Evolutionary conservation across 2,329 filamentous ascomycete species (phyloP).

Genomic region (Aureobasidium pullulans): DNA sequence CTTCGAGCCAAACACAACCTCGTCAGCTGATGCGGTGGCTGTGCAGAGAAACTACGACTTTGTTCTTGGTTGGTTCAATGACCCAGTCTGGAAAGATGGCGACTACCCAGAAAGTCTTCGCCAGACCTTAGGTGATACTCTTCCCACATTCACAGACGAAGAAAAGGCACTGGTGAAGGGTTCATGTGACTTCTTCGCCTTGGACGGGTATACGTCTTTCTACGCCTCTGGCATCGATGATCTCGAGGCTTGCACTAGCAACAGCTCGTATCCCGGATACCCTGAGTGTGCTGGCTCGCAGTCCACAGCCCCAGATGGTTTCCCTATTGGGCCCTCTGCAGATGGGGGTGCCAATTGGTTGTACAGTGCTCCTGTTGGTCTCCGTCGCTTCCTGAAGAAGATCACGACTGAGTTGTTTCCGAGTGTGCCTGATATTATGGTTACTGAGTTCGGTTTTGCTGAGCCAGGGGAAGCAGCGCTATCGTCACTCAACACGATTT

Average conservation of each 20-base stretch:
- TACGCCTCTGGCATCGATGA: conserved; percentile 45
- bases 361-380: conserved; percentile 28
- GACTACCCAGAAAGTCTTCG: conserved; percentile 37
- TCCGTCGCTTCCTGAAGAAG: conserved; percentile 25
- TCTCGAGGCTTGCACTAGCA: conserved; percentile 31
- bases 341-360: conserved; percentile 29
- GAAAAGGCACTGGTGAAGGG: conserved; percentile 14
- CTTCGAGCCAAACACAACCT: conserved; percentile 29
- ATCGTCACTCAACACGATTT: conserved; percentile 27
- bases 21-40: conserved; percentile 25
- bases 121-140: conserved; percentile 26
- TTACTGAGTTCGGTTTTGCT: conserved; percentile 31
- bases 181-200: conserved; percentile 29
- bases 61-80: conserved; percentile 31
- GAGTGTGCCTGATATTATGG: conserved; percentile 20
- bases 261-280: conserved; percentile 32
- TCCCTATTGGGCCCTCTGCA: conserved; percentile 37
- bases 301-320: conserved; percentile 31
- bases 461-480: conserved; percentile 31
- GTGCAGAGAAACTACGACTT: conserved; percentile 26
- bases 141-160: conserved; percentile 25
- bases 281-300: conserved; percentile 34
- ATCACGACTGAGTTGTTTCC: neutral
- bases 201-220: conserved; percentile 53
- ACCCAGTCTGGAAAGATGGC: conserved; percentile 36